These are phyloP conservation scores for Torrubiellomyces zombiae DNA, from an alignment of 2,329 filamentous ascomycete species.

Conservation along the genomic window DNA sequence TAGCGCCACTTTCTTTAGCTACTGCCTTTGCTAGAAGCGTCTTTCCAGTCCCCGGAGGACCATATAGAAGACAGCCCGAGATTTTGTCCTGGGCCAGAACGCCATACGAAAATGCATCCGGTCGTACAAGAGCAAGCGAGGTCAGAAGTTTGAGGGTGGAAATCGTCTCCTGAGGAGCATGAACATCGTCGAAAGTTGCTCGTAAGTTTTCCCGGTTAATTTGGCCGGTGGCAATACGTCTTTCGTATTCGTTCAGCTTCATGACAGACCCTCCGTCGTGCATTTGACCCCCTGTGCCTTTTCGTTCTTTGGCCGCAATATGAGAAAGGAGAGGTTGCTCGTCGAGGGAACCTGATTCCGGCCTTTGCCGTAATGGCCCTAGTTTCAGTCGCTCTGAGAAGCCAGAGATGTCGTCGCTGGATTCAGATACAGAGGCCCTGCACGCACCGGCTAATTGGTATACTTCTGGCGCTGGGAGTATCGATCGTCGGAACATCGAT, in stretches of 20 bases:
- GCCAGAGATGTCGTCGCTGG: conserved; percentile 8
- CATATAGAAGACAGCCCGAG: conserved; percentile 74
- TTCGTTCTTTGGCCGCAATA: no score
- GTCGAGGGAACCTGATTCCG: conserved; percentile 14
- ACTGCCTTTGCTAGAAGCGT: conserved; percentile 54
- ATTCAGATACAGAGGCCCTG: conserved; percentile 10
- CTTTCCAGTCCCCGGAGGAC: conserved; percentile 68
- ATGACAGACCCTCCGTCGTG: conserved; percentile 9
- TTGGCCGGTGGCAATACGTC: conserved; percentile 64
- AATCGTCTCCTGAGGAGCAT: conserved; percentile 66
- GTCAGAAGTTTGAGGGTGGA: conserved; percentile 81
- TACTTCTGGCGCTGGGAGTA: conserved; percentile 22
- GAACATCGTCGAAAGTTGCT: conserved; percentile 77
- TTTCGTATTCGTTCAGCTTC: conserved; percentile 61
- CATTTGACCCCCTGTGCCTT: no score
- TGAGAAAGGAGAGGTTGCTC: no score
- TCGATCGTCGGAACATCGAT: conserved; percentile 16
- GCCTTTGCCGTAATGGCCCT: conserved; percentile 15
- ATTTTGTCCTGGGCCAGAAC: conserved; percentile 84
- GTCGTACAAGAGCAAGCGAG: conserved; percentile 67
- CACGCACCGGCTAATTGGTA: conserved; percentile 20
- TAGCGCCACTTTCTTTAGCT: conserved; percentile 50
- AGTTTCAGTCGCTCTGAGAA: conserved; percentile 16
- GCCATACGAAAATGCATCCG: conserved; percentile 92
- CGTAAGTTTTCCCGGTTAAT: conserved; percentile 67